phyloP scores from a whole-genome alignment of 2,329 filamentous ascomycete species.

The Nothophoma quercina region DNA sequence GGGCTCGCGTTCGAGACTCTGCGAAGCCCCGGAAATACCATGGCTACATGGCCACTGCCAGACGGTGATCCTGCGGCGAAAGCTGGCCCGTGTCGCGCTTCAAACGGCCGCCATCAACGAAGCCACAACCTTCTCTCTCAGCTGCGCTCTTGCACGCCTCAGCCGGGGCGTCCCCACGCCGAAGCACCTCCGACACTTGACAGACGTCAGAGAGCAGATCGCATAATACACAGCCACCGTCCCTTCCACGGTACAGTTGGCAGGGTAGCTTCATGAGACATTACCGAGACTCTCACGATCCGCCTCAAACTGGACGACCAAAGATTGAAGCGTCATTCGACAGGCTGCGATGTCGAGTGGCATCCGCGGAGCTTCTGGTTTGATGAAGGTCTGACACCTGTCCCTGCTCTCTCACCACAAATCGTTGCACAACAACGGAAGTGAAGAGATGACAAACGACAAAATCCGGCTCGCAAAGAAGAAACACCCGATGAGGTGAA shows the following conservation, averaged over 20 bases:
- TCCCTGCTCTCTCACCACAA: not conserved
- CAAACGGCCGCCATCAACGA: slow-evolving; percentile 20
- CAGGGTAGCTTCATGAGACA: slow-evolving; percentile 6
- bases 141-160: slow-evolving; percentile 8
- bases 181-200: slow-evolving; percentile 8
- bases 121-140: slow-evolving; percentile 16
- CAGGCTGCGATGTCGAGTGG: not conserved
- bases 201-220: slow-evolving; percentile 9
- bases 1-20: slow-evolving; percentile 12
- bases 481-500: not conserved
- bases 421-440: not conserved
- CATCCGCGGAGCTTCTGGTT: not conserved
- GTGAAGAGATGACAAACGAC: not conserved
- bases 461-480: not conserved
- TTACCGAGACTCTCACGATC: not conserved
- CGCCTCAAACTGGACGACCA: not conserved
- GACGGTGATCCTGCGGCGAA: not conserved
- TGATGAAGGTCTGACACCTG: not conserved
- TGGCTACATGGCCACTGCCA: slow-evolving; percentile 5
- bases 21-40: not conserved
- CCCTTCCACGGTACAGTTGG: not conserved
- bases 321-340: not conserved
- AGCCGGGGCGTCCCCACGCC: slow-evolving; percentile 5
- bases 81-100: slow-evolving; percentile 3
- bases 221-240: slow-evolving; percentile 15